phyloP scores from a whole-genome alignment of 495 filamentous ascomycete species.

The Aspergillus hancockii region DNA sequence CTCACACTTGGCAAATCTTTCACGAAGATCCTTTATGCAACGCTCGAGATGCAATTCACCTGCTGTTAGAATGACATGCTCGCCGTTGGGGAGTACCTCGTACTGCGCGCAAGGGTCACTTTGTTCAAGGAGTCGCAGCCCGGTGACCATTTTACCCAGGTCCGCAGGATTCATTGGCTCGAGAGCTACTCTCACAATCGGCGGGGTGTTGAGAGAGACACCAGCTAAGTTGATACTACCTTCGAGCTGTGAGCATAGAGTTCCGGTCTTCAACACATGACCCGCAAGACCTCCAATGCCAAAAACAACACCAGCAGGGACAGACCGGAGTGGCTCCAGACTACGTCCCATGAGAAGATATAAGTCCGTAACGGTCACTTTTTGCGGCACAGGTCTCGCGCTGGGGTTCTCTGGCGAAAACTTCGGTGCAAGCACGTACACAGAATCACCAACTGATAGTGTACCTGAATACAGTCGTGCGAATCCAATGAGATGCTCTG shows the following conservation, averaged over 20 bases:
- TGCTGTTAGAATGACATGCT: conserved; percentile 93
- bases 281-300: conserved; percentile 93
- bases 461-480: conserved; percentile 91
- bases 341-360: conserved; percentile 96
- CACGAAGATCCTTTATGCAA: conserved; percentile 89
- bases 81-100: conserved; percentile 86
- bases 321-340: conserved; percentile 77
- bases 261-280: conserved; percentile 90
- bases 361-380: conserved; percentile 80
- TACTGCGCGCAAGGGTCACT: conserved; percentile 96
- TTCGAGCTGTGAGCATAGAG: conserved; percentile 83
- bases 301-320: conserved; percentile 93
- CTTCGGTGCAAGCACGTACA: conserved; percentile 91
- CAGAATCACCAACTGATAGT: conserved; percentile 80
- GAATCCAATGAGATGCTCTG: conserved; percentile 92
- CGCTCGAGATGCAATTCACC: conserved; percentile 94
- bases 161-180: conserved; percentile 88
- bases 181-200: conserved; percentile 93
- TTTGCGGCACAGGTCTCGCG: conserved; percentile 72
- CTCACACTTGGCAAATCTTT: conserved; percentile 91
- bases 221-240: conserved; percentile 94
- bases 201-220: conserved; percentile 71
- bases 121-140: conserved; percentile 84
- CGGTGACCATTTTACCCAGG: conserved; percentile 88
- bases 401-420: conserved; percentile 82